Base-by-base conservation (phyloP, 179 eudicot species). In the Actinidia polygama region DNA sequence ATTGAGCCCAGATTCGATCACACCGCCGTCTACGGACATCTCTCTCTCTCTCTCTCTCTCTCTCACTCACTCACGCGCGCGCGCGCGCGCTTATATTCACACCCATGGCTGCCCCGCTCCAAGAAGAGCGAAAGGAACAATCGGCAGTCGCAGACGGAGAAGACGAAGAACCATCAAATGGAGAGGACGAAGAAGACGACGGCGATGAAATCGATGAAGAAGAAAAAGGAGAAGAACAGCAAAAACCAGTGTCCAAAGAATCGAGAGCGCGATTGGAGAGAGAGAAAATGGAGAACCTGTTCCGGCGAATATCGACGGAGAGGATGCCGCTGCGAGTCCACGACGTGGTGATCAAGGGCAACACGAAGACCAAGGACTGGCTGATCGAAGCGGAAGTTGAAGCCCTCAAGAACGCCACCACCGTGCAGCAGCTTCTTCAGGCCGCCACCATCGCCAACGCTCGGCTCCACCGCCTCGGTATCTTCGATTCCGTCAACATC, bases 331-430 rank as follows among this genome's bases (percentile, higher is more conserved):
- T 96, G 12, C 88, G 97, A 69, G 96, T 96, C 36, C 97, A 96
- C 79, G 92, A 96, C 79, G 90, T 96, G 36, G 7, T 95, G 7
- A 93, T 96, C 83, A 90, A 91, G 72, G 99, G 99, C 4, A 96
- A 95, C 80, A 69, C 81, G 5, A 96, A 88, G 87, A 96, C 98
- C 3, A 92, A 90, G 73, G 93, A 93, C 30, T 84, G 90, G 7
- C 84, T 95, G 30, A 96, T 96, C 57, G 95, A 93, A 67, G 87
- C 92, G 14, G 94, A 93, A 81, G 61, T 90, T 8, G 92, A 91
- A 54, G 86, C 67, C 36, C 80, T 96, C 3, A 90, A 81, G 82
- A 67, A 76, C 0, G 95, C 89, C 26, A 72, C 88, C 0, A 84
- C 95, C 0, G 82, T 96, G 10, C 96, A 90, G 73, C 95, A 93